Conservation (phyloP, 2,329 filamentous ascomycete genomes). For the Neonectria neomacrospora region DNA sequence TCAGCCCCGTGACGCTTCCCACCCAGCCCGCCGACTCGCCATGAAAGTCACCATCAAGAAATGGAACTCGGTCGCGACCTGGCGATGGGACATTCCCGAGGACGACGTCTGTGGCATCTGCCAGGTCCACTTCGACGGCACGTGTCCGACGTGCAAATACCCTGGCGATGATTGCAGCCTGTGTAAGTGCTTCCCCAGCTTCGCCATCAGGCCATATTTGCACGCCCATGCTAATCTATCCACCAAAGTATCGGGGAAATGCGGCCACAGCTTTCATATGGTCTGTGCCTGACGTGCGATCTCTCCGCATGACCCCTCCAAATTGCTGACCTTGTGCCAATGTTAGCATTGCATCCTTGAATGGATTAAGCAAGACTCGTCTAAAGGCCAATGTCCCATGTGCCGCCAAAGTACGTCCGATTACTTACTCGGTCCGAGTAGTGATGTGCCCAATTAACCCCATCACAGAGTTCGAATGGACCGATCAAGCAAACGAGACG, state of each 20-base stretch:
- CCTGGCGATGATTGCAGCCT: constrained; percentile 96
- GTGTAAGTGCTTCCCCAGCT: constrained; percentile 64
- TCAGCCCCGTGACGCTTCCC: constrained; percentile 27
- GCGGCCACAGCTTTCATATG: constrained; percentile 98
- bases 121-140: constrained; percentile 96
- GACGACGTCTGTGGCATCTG: constrained; percentile 99
- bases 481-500: constrained; percentile 50
- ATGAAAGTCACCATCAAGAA: constrained; percentile 98
- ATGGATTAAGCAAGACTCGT: constrained; percentile 95
- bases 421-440: not conserved
- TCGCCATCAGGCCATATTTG: constrained; percentile 30
- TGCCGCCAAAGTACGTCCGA: constrained; percentile 83
- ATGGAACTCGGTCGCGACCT: constrained; percentile 95
- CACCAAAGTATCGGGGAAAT: constrained; percentile 86
- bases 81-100: constrained; percentile 97
- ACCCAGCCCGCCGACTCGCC: constrained; percentile 27
- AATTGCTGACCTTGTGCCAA: constrained; percentile 32
- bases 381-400: constrained; percentile 96
- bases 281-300: constrained; percentile 58
- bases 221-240: constrained; percentile 31
- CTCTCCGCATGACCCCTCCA: constrained; percentile 16
- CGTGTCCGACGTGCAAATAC: constrained; percentile 97
- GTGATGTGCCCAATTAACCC: constrained; percentile 22
- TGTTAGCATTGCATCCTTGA: constrained; percentile 90
- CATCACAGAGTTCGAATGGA: constrained; percentile 55